A percentile compares a stretch with the other conserved stretches of the same genome.
phyloP scores from a whole-genome alignment of 805 yeast species.

The Henningerozyma blattae region DNA sequence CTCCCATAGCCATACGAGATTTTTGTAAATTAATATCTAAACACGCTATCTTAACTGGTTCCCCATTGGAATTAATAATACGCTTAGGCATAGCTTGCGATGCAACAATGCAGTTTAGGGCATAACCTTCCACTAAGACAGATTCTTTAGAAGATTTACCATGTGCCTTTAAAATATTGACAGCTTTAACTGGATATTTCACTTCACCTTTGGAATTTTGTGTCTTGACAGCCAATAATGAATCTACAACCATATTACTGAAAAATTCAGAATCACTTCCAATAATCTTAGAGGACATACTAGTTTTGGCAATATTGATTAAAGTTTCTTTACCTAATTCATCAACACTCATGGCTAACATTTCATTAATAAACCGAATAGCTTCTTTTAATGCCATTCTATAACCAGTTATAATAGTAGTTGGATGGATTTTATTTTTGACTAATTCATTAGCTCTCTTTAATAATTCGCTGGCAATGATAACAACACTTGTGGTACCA shows the following conservation, averaged over 20 bases:
- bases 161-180: conserved; percentile 89
- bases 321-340: conserved; percentile 72
- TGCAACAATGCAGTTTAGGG: conserved; percentile 92
- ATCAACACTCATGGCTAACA: conserved; percentile 70
- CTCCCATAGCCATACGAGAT: conserved; percentile 97
- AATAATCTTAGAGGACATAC: conserved; percentile 93
- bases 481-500: conserved; percentile 96
- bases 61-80: conserved; percentile 23
- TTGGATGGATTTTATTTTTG: conserved; percentile 90
- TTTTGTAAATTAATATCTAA: conserved; percentile 89
- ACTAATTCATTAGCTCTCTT: conserved; percentile 91
- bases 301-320: conserved; percentile 86
- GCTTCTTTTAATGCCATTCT: conserved; percentile 91
- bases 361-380: conserved; percentile 72
- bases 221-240: conserved; percentile 90
- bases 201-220: conserved; percentile 76
- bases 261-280: conserved; percentile 91
- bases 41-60: conserved; percentile 69
- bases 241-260: conserved; percentile 83
- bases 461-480: conserved; percentile 84
- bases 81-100: conserved; percentile 89
- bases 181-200: conserved; percentile 94
- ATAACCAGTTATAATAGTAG: conserved; percentile 94
- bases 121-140: conserved; percentile 82
- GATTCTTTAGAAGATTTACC: conserved; percentile 90